Evolutionary conservation across 2,329 filamentous ascomycete genomes (phyloP), one percentile per base, ranked within the genome.

Genomic region (Paecilomyces dactylethromorphus): DNA sequence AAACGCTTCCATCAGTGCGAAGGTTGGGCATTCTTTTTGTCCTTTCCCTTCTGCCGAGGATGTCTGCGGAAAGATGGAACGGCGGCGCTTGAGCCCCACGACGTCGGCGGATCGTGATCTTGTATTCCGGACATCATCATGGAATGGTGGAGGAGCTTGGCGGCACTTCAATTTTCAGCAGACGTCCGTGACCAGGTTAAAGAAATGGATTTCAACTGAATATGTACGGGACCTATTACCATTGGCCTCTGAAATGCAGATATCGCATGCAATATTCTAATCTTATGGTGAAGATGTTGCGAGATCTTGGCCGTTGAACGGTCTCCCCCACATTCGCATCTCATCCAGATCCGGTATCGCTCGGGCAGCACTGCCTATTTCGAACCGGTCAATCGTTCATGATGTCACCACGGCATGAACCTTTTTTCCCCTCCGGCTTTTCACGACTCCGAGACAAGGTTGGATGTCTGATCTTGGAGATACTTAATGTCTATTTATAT

Each of bases 1-100:
- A 52, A 52, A 29, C 21, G 50, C 22, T 52, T 52, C 50, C 50
- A 52, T 52, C 50, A 45, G 50, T 24, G 26, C 26, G 50, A 18
- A 11, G 50, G 22, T 24, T 52, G 50, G 50, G 50, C 39, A 45
- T 45, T 18, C 39, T 45, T 52, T 52, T 52, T 52, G 21, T 29
- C 15, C 15, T 15, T 52, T 52, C 50, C 50, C 50, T 52, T 52
- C 22, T 52, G 21, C 50, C 50, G 50, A 52, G 50, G 50, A 52
- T 13, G 50, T 11, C 15, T 52, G 50, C 50, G 50, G 50, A 52
- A 52, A 52, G 50, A 52, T 52, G 55, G 55, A 56, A 49, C 82
- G 75, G 72, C 86, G 39, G 39, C 39, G 15, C n/a, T 21, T 18
- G 39, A 45, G 39, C 39, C 39, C 39, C 39, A 15, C 39, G 39